Evolutionary conservation across 2,329 filamentous ascomycete species (phyloP), one percentile per base, ranked within the genome.

Genomic region (Torrubiella hemipterigena): DNA sequence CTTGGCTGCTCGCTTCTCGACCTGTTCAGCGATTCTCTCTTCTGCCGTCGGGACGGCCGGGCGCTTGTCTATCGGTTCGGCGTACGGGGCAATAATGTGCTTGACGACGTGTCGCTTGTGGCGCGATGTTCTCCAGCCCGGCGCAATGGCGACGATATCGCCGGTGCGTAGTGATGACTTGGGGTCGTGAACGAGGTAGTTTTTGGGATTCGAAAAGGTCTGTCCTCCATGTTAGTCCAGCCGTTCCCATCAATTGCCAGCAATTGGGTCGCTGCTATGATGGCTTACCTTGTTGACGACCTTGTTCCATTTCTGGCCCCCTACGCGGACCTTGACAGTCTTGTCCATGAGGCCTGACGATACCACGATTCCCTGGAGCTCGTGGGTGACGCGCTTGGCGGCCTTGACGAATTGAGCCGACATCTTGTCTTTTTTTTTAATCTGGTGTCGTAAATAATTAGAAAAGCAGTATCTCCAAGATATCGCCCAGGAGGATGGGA

Each of bases 111-210:
- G 81, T 17, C 73, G 71, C 44, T 87, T 83, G 39, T 65, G 59
- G 39, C 73, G 73, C 24, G 72, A 75, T 6, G 70, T 72, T 31
- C 73, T 71, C 67, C 69, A 77, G 34, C 76, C 77, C 5, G 74
- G 67, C 7, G 65, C 63, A 44, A 89, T 81, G 39, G 74, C 67
- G 17, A 91, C 73, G 4, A 89, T 72, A 52, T 91, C 83, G 48
- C 83, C 83, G 30, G 70, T 69, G 35, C 76, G 68, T 22, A 86
- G 67, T 17, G 80, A 85, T 43, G 75, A 71, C 52, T 73, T 73
- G 17, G 83, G 83, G 54, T 91, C 83, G 61, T 85, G 80, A 22
- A 87, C 81, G 18, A 89, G 72, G 50, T 79, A 69, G 42, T 73
- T 69, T 41, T 67, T 63, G 15, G 72, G 69, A 27, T 68, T 60